Conservation (phyloP, 805 yeast species). For the Hanseniaspora vineae region DNA sequence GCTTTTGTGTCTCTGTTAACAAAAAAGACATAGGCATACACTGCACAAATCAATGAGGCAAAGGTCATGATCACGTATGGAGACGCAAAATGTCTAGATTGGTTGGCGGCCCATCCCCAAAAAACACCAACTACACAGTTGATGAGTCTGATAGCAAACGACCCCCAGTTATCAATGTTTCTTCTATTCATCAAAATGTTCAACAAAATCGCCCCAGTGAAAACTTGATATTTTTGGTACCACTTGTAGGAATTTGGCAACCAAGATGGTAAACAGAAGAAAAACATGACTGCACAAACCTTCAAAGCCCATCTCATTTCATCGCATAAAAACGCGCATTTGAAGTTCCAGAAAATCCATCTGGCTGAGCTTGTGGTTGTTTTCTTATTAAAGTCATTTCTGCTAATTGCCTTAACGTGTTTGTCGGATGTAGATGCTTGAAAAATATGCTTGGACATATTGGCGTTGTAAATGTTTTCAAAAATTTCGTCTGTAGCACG, state of each 20-base stretch:
- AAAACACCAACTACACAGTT: conserved; percentile 30
- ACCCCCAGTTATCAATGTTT: conserved; percentile 26
- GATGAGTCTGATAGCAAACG: conserved; percentile 20
- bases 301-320: conserved; percentile 34
- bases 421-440: conserved; percentile 1
- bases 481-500: conserved; percentile 34
- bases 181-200: conserved; percentile 30
- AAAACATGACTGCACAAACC: conserved; percentile 23
- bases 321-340: conserved; percentile 22
- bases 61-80: conserved; percentile 30
- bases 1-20: conserved; percentile 30
- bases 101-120: conserved; percentile 36
- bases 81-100: conserved; percentile 25
- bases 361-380: conserved; percentile 25
- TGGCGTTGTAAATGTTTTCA: conserved; percentile 30
- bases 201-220: conserved; percentile 30
- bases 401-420: conserved; percentile 28
- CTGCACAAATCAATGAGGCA: conserved; percentile 24
- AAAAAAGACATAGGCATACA: conserved; percentile 24
- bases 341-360: conserved; percentile 27
- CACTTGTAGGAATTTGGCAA: conserved; percentile 26
- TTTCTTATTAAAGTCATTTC: conserved; percentile 29
- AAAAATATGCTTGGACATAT: conserved; percentile 28
- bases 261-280: conserved; percentile 34
- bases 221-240: conserved; percentile 31